Evolutionary conservation across 176 grass and related monocot genomes (phyloP).

Genomic region (Urochloa ruziziensis): DNA sequence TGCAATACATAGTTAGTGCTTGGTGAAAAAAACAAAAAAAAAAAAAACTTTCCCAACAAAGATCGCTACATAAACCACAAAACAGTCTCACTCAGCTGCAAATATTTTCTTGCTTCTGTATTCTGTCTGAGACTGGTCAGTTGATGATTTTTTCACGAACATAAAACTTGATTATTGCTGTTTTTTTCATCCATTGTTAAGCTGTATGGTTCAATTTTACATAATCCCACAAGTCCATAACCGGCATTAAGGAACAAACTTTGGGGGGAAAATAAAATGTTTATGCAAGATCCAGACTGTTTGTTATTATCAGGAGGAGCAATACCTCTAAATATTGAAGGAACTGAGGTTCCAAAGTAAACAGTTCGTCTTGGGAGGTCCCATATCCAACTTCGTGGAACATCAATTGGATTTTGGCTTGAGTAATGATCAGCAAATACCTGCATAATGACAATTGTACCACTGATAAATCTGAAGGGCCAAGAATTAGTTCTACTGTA

Average conservation of each 20-base stretch:
- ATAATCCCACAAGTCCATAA: neutral
- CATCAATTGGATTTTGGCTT: constrained; percentile 65
- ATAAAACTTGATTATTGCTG: neutral
- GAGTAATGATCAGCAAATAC: constrained; percentile 86
- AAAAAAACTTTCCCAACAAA: neutral
- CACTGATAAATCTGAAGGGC: constrained; percentile 16
- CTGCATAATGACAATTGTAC: constrained; percentile 38
- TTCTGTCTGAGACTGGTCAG: neutral
- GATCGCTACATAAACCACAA: neutral
- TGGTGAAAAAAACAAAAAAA: neutral
- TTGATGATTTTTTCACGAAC: constrained; percentile 3
- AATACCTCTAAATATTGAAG: constrained; percentile 88
- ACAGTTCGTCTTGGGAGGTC: constrained; percentile 73
- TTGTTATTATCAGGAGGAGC: neutral
- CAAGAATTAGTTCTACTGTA: constrained; percentile 1
- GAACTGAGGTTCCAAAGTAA: constrained; percentile 83
- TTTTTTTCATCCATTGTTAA: neutral
- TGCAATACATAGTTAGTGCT: constrained; percentile 20
- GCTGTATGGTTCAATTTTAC: neutral
- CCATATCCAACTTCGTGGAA: constrained; percentile 76
- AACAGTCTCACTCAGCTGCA: neutral
- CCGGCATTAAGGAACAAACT: constrained; percentile 8
- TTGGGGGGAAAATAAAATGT: neutral
- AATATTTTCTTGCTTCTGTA: neutral
- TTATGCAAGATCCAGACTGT: neutral